Conservation (phyloP, 495 filamentous ascomycete genomes). For the Chlorociboria aeruginascens region DNA sequence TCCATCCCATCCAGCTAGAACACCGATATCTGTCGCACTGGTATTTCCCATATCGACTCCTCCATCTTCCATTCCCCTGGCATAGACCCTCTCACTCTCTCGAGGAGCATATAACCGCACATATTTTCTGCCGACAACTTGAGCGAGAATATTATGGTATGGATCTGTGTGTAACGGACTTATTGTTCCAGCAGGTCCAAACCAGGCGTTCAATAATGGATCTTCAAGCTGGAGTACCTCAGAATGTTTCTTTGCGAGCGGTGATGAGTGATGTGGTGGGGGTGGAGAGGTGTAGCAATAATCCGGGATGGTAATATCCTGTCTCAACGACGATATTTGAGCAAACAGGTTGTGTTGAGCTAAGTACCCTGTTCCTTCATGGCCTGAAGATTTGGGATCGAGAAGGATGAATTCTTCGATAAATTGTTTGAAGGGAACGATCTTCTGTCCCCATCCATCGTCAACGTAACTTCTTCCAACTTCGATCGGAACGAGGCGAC, state of each 20-base stretch:
- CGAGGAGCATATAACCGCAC: constrained; percentile 69
- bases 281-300: constrained; percentile 67
- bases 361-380: constrained; percentile 42
- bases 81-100: constrained; percentile 46
- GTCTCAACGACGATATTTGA: constrained; percentile 66
- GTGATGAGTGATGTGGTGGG: constrained; percentile 31
- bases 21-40: constrained; percentile 57
- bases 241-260: constrained; percentile 27
- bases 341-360: constrained; percentile 82
- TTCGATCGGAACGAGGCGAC: constrained; percentile 77
- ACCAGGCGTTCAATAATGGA: constrained; percentile 76
- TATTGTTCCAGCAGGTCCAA: constrained; percentile 78
- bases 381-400: constrained; percentile 7
- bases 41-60: constrained; percentile 91
- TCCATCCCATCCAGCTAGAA: constrained; percentile 41
- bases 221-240: constrained; percentile 24
- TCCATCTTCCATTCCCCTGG: constrained; percentile 53
- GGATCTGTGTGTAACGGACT: constrained; percentile 90
- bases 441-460: constrained; percentile 71
- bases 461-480: constrained; percentile 85
- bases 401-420: constrained; percentile 41
- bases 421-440: constrained; percentile 68
- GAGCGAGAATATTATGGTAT: constrained; percentile 84
- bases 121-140: constrained; percentile 88
- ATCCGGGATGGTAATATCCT: constrained; percentile 73